phyloP scores from a whole-genome alignment of 176 grass and related monocot species.

The Oryza meyeriana region DNA sequence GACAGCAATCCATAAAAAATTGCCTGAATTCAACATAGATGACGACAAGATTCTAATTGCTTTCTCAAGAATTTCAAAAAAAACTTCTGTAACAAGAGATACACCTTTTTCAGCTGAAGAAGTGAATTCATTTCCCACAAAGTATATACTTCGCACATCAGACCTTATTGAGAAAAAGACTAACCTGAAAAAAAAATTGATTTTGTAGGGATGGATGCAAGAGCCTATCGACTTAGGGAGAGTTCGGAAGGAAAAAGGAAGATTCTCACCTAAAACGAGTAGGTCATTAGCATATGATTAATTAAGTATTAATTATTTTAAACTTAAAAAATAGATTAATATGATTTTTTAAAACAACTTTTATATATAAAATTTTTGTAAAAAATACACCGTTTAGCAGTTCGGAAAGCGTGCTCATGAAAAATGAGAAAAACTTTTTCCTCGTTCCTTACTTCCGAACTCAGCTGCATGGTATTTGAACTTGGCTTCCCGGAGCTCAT shows the following conservation, averaged over 20 bases:
- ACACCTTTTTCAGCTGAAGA: neutral
- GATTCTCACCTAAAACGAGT: too few species aligned
- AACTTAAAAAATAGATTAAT: too few species aligned
- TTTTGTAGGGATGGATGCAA: slow-evolving; percentile 85
- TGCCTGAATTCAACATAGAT: neutral
- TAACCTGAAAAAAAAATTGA: neutral
- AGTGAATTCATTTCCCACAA: slow-evolving; percentile 9
- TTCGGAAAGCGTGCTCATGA: too few species aligned
- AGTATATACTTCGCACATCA: slow-evolving; percentile 16
- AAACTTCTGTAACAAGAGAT: neutral
- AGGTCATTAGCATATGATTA: too few species aligned
- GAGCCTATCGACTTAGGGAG: slow-evolving; percentile 74
- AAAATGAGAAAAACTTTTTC: too few species aligned
- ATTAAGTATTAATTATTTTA: too few species aligned
- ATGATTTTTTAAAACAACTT: too few species aligned
- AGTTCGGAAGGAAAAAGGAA: too few species aligned
- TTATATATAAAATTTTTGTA: too few species aligned
- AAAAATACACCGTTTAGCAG: too few species aligned
- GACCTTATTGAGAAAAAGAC: neutral
- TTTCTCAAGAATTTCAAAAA: neutral
- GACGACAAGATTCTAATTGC: neutral
- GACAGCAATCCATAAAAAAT: neutral
- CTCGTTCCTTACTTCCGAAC: too few species aligned
- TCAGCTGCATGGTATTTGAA: slow-evolving; percentile 81
- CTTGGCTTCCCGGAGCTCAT: slow-evolving; percentile 81